Conservation (phyloP, 106 monocot genomes). For the Alisma plantagoaquatica region DNA sequence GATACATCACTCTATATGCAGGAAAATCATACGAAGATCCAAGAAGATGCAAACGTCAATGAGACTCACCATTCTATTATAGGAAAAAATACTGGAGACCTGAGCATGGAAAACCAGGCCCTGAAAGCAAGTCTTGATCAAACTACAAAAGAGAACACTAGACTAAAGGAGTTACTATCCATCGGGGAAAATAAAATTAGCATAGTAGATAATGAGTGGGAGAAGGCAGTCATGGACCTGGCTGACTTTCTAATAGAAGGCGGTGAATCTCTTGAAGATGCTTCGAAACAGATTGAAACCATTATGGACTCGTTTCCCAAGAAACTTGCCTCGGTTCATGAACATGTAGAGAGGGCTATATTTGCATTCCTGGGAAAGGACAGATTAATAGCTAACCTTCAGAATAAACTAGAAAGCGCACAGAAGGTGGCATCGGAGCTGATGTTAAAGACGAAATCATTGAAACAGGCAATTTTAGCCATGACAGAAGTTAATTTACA, state of each 20-base stretch:
- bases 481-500: conserved; percentile 41
- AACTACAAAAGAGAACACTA: conserved; percentile 36
- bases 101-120: conserved; percentile 24
- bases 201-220: conserved; percentile 48
- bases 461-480: conserved; percentile 53
- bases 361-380: conserved; percentile 47
- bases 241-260: conserved; percentile 56
- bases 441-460: conserved; percentile 34
- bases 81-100: neutral
- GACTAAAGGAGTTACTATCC: conserved; percentile 24
- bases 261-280: conserved; percentile 57
- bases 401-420: conserved; percentile 48
- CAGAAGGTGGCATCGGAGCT: conserved; percentile 35
- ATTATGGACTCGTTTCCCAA: conserved; percentile 44
- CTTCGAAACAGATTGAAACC: conserved; percentile 40
- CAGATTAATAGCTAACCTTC: conserved; percentile 33
- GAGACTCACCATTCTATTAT: conserved; percentile 1
- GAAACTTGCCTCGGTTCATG: conserved; percentile 20
- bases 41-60: conserved; percentile 9
- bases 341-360: conserved; percentile 47
- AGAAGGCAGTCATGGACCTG: conserved; percentile 47
- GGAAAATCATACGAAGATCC: conserved; percentile 11
- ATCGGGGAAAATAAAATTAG: conserved; percentile 27
- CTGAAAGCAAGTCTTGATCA: conserved; percentile 19
- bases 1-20: conserved; percentile 11